Percentiles rank a stretch among this genome's conserved stretches.
Conservation (phyloP, 345 rosid genomes). For the Eucalyptus polyanthemos region DNA sequence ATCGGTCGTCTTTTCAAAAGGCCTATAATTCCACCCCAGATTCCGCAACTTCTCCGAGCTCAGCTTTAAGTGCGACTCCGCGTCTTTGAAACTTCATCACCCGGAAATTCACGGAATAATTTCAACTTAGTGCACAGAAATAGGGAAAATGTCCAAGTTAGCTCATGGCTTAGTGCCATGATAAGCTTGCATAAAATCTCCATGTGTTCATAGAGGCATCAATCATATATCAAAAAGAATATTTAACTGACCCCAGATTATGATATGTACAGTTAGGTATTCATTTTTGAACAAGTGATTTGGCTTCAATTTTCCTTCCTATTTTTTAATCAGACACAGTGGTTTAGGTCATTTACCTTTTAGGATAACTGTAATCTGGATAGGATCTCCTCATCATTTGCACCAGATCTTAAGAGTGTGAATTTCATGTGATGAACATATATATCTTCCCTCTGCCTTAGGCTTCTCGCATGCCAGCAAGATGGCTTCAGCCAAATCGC, state of each 20-base stretch:
- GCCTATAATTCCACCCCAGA: slow-evolving; percentile 34
- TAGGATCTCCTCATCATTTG: slow-evolving; percentile 16
- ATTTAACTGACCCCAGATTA: neutral
- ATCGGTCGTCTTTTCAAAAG: slow-evolving; percentile 23
- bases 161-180: neutral
- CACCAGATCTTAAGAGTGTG: slow-evolving; percentile 4
- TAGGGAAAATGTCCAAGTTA: neutral
- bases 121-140: neutral
- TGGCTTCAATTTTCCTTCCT: neutral
- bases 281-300: neutral
- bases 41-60: slow-evolving; percentile 27
- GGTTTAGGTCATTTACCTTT: slow-evolving; percentile 9
- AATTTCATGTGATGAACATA: slow-evolving; percentile 20
- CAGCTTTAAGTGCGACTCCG: neutral
- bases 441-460: slow-evolving; percentile 33
- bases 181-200: neutral
- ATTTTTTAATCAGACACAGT: neutral
- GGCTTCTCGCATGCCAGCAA: slow-evolving; percentile 26
- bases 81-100: neutral
- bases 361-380: slow-evolving; percentile 23
- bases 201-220: neutral
- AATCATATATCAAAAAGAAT: neutral
- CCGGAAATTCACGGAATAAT: neutral
- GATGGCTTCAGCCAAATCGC: slow-evolving; percentile 29
- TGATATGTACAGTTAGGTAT: neutral